Percentiles rank a stretch among this genome's conserved stretches.
Conservation (phyloP, 306 rosid genomes). For the Hippophae rhamnoides region DNA sequence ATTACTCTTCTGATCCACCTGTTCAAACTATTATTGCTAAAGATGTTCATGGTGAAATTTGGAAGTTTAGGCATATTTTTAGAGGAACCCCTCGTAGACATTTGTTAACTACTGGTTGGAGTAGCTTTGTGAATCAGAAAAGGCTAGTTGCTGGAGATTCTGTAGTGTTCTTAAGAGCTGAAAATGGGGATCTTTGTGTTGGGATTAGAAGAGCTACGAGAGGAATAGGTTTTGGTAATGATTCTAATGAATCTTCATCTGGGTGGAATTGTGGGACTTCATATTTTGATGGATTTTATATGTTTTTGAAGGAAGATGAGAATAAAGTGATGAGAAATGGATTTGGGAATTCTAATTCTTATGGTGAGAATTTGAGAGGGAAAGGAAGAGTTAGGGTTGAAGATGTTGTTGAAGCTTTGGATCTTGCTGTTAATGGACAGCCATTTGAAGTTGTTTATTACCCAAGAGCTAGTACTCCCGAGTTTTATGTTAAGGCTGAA, state of each 20-base stretch:
- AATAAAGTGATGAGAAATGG: conserved; percentile 39
- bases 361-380: conserved; percentile 25
- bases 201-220: conserved; percentile 84
- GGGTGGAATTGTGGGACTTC: conserved; percentile 39
- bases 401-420: conserved; percentile 60
- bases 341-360: conserved; percentile 29
- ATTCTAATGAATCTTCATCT: conserved; percentile 27
- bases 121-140: conserved; percentile 91
- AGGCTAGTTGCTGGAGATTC: conserved; percentile 95
- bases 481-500: conserved; percentile 68
- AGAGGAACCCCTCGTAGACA: conserved; percentile 95
- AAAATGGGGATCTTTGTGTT: conserved; percentile 66
- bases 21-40: conserved; percentile 83
- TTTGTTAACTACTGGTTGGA: conserved; percentile 93
- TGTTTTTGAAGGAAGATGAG: conserved; percentile 54
- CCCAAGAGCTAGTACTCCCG: conserved; percentile 80
- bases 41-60: conserved; percentile 82
- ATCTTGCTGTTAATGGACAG: conserved; percentile 51
- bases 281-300: conserved; percentile 48
- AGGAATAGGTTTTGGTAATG: conserved; percentile 39
- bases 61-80: conserved; percentile 92
- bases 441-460: conserved; percentile 71
- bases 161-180: conserved; percentile 70
- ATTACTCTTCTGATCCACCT: conserved; percentile 91
- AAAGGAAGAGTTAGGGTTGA: conserved; percentile 53